Evolutionary conservation across 2,329 filamentous ascomycete genomes (phyloP).

Genomic region (Ophiocordyceps camponoti-floridani): DNA sequence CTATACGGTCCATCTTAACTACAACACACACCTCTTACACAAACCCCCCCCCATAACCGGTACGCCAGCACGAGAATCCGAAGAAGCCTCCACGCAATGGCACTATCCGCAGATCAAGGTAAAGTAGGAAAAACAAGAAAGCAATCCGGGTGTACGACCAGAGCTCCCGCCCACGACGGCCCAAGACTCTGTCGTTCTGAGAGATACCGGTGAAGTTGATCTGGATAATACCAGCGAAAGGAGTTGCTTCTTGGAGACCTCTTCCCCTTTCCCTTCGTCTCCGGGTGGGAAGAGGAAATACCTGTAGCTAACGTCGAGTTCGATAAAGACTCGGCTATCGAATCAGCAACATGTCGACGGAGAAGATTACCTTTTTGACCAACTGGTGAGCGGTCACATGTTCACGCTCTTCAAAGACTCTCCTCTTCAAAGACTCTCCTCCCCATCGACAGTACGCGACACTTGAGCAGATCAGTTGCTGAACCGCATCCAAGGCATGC

Average conservation of each 20-base stretch:
- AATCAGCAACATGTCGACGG: slow-evolving; percentile 50
- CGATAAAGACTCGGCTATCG: slow-evolving; percentile 24
- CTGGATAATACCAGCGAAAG: slow-evolving; percentile 80
- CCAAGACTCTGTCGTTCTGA: slow-evolving; percentile 33
- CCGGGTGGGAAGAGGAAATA: slow-evolving; percentile 18
- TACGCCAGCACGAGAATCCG: slow-evolving; percentile 5
- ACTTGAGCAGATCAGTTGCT: too few relatives aligned
- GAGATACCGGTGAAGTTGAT: slow-evolving; percentile 76
- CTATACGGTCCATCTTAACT: too few relatives aligned
- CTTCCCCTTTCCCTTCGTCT: slow-evolving; percentile 9
- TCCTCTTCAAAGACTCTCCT: too few relatives aligned
- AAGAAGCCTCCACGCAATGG: slow-evolving; percentile 13
- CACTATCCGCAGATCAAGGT: slow-evolving; percentile 23
- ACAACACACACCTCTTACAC: background rate
- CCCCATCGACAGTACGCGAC: too few relatives aligned
- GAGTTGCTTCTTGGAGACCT: slow-evolving; percentile 54
- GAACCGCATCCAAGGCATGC: slow-evolving; percentile 42
- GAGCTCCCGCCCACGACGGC: too few relatives aligned
- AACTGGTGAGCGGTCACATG: slow-evolving; percentile 43
- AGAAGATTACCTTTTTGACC: slow-evolving; percentile 72
- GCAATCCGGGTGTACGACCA: slow-evolving; percentile 21
- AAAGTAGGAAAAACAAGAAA: slow-evolving; percentile 21
- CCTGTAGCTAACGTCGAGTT: slow-evolving; percentile 12
- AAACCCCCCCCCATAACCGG: background rate
- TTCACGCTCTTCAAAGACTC: background rate